Base-by-base conservation (phyloP, 306 rosid genomes). In the Datisca glomerata region DNA sequence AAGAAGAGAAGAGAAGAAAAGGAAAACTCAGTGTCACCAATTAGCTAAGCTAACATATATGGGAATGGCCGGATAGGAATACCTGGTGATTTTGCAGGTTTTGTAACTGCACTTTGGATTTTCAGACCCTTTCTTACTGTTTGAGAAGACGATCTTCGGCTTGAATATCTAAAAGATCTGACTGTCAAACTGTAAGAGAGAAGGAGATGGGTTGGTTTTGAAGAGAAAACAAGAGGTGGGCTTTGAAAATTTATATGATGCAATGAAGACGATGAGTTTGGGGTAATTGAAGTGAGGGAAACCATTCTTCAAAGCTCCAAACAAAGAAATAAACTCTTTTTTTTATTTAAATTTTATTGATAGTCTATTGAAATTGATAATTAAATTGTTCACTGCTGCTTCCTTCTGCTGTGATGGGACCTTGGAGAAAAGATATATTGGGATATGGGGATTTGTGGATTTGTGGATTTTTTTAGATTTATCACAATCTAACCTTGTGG, bases 51-150 rank as follows among this genome's bases (percentile, higher is more conserved):
- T 20, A 12, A 29, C 8, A 33, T 8, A 7, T 21, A 33, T 20
- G 7, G 18, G 42, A 32, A 21, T 9, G 19, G 20, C 38, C 7
- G 14, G 38, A 51, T 40, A 38, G 37, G 24, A 36, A 39, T 65
- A 89, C 98, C 98, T 68, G 98, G 98, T 24, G 91, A 22, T 60
- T 80, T 89, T 22, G 80, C 95, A 29, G 58, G 75, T 68, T 89
- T 89, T 18, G 95, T 84, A 27, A 95, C 91, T 21, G 95, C 74
- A 50, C 77, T 13, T 13, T 36, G 73, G 47, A 89, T 68, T 68
- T 24, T 72, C 44, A 89, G 38, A 33, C 78, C 72, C 53, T 55
- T 66, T n/a, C 66, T 67, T 12, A 21, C 2, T n/a, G 51, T 57
- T 63, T 27, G 65, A 15, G 71, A 55, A 13, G 54, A 40, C 7